Evolutionary conservation across 441 rosid genomes (phyloP), one percentile per base, ranked within the genome.

Genomic region (Gossypium lobatum): DNA sequence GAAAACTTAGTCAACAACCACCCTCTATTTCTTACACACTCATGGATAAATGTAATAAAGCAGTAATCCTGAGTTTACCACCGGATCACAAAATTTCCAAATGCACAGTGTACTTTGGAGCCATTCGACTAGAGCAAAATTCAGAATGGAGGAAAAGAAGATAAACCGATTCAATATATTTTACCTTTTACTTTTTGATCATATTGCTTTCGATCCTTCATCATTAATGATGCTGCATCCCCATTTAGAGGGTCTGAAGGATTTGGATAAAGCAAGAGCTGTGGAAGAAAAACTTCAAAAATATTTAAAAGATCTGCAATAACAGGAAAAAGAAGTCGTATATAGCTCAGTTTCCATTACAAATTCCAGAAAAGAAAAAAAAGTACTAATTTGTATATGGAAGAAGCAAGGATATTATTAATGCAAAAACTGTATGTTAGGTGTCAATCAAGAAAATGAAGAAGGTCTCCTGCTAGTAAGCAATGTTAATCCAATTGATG

Each of bases 141-240:
- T 58, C 7, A 4, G 45, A 37, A 39, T 20, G 62, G 6, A 18
- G 0, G 46, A 3, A 71, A 28, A 28, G 59, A 53, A 11, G 70
- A 25, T 10, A 39, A n/a, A 48, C 62, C 26, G 26, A 69, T 31
- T 75, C 26, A 66, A 57, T 31, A 50, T 58, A 39, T 62, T 31
- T 77, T 54, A 87, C 91, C 93, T 89, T 82, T 84, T 66, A 89
- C 93, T 82, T 85, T 89, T 70, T 80, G 79, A 72, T 89, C 88
- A 61, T 89, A 89, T 71, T 81, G 83, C 66, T 82, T 81, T 70
- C 66, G 62, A 72, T 89, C 89, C 78, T 86, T 89, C 85, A 86
- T 83, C 91, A 89, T 82, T 80, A 89, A 75, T 9, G 91, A 86
- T 59, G 93, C 91, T 6, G 91, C 93, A 78, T 89, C 91, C 16